phyloP scores from a whole-genome alignment of 1,284 basidiomycete genomes.

The Erythrobasidium hasegawianum region DNA sequence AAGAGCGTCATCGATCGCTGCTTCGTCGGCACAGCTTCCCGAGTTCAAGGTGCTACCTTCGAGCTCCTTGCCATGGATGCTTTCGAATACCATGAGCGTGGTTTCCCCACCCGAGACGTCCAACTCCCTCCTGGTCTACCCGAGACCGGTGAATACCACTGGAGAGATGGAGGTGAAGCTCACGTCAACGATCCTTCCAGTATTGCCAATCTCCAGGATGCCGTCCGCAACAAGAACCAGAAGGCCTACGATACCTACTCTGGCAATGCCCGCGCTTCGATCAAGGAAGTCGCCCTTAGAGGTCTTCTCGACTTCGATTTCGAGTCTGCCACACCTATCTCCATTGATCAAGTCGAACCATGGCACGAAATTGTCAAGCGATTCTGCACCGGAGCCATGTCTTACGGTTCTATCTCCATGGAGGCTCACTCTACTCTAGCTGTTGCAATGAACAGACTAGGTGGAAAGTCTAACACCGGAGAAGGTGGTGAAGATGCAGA shows the following conservation, averaged over 20 bases:
- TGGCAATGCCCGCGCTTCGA: slow-evolving; percentile 77
- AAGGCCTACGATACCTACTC: slow-evolving; percentile 82
- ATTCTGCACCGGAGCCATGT: slow-evolving; percentile 93
- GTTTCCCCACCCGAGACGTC: slow-evolving; percentile 79
- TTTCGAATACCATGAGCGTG: slow-evolving; percentile 91
- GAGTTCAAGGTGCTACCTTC: slow-evolving; percentile 90
- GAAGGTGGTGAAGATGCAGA: slow-evolving; percentile 96
- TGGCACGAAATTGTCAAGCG: slow-evolving; percentile 96
- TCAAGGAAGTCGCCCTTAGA: slow-evolving; percentile 75
- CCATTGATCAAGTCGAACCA: slow-evolving; percentile 95
- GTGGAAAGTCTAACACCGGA: slow-evolving; percentile 94
- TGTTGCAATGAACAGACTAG: slow-evolving; percentile 91
- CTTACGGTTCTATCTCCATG: slow-evolving; percentile 95
- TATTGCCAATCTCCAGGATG: slow-evolving; percentile 90
- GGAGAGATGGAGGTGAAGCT: slow-evolving; percentile 93
- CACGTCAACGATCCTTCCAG: slow-evolving; percentile 91
- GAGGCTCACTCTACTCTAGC: slow-evolving; percentile 92
- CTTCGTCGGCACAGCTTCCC: slow-evolving; percentile 83
- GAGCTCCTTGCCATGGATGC: slow-evolving; percentile 92
- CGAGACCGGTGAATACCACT: slow-evolving; percentile 94
- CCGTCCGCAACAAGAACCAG: slow-evolving; percentile 90
- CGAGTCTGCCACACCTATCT: slow-evolving; percentile 69
- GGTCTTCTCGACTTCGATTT: slow-evolving; percentile 87
- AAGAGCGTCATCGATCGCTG: slow-evolving; percentile 82
- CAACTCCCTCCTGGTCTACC: slow-evolving; percentile 79